Percentiles rank a stretch among this genome's conserved stretches.
Conservation (phyloP, 2,329 filamentous ascomycete genomes). For the Neonectria punicea region DNA sequence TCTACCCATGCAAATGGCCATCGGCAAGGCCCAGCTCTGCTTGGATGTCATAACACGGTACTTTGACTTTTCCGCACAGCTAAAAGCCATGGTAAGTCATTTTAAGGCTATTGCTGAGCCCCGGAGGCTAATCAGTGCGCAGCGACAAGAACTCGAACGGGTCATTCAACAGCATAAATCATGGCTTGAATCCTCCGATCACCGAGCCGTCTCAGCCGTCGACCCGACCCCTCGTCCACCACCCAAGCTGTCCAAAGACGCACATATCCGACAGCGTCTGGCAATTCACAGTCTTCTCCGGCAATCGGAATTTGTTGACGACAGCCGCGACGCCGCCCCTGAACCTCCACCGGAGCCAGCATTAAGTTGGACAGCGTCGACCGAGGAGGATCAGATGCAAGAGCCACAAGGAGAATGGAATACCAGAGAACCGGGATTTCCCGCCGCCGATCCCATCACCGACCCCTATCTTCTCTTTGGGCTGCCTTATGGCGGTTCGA, state of each 20-base stretch:
- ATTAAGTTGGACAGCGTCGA: slow-evolving; percentile 35
- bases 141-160: slow-evolving; percentile 43
- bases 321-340: slow-evolving; percentile 48
- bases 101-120: accelerated
- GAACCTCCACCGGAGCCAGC: slow-evolving; percentile 33
- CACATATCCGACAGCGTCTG: slow-evolving; percentile 45
- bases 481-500: slow-evolving; percentile 33
- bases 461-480: slow-evolving; percentile 39
- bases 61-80: slow-evolving; percentile 43
- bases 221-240: slow-evolving; percentile 22
- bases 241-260: slow-evolving; percentile 35
- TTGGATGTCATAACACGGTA: slow-evolving; percentile 40
- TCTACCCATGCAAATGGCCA: slow-evolving; percentile 41
- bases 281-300: slow-evolving; percentile 54
- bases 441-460: slow-evolving; percentile 19
- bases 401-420: slow-evolving; percentile 29
- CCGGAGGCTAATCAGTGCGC: background rate
- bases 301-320: slow-evolving; percentile 53
- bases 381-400: slow-evolving; percentile 33
- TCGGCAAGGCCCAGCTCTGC: slow-evolving; percentile 40
- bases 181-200: slow-evolving; percentile 40
- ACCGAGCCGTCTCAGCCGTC: slow-evolving; percentile 26
- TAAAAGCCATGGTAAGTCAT: slow-evolving; percentile 39
- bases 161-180: slow-evolving; percentile 39
- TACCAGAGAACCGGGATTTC: slow-evolving; percentile 22